Base-by-base conservation (phyloP, 257 asterid genomes). In the Oldenlandia corymbosa region DNA sequence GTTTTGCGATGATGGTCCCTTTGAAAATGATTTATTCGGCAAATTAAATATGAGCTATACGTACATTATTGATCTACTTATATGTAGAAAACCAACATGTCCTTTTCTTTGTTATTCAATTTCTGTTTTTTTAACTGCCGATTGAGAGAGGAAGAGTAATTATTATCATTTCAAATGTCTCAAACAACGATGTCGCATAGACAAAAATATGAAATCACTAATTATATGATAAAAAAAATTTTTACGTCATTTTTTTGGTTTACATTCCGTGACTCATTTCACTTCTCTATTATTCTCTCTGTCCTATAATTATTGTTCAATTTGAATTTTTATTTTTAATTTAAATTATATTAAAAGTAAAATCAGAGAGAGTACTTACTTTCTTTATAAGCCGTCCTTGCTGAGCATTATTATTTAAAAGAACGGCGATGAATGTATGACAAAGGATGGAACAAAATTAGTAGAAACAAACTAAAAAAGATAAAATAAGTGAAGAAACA, bases 1-100 rank as follows among this genome's bases (percentile, higher is more conserved):
- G 52, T 64, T 73, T 61, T 60, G 16, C 56, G 39, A 43, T 61
- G 52, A 63, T 67, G 77, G 66, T 48, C 61, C 70, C 70, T 7
- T 56, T 62, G 49, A 27, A 21, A 23, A 3, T 36, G 16, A 52
- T 34, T 55, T 43, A 42, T 66, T 23, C 8, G 50, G 39, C 4
- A 63, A 62, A 45, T 62, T 63, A 55, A 53, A 34, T 52, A 47
- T 70, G 16, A 48, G 34, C 46, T 34, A 37, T 49, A 30, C 45
- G 7, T 27, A 37, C 27, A 37, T 32, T 60, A 49, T 59, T 37
- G 39, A 26, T 41, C 37, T 37, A 34, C 4, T 34, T 34, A 34
- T 34, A 34, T 9, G 9, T 9, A 34, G 6, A 4, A 36, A n/a
- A 49, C 24, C 70, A 65, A 28, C 27, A 39, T 48, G 65, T 37